Conservation (phyloP, 495 filamentous ascomycete genomes). For the Thermochaetoides thermophila region DNA sequence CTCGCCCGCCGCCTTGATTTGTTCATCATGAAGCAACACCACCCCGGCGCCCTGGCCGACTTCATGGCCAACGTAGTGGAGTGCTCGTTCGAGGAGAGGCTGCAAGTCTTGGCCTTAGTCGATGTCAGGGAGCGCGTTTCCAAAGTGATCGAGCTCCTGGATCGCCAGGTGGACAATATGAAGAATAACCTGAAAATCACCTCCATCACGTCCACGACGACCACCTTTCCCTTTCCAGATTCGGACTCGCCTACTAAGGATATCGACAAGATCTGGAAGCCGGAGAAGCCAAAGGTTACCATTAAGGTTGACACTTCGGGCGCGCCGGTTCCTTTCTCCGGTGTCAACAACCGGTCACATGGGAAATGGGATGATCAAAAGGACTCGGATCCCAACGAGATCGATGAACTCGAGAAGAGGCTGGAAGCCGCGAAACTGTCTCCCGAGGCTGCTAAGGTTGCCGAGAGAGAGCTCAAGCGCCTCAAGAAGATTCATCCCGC, state of each 20-base stretch:
- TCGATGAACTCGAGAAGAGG: conserved; percentile 83
- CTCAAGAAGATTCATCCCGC: conserved; percentile 89
- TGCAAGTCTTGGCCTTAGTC: conserved; percentile 63
- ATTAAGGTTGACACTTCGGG: conserved; percentile 13
- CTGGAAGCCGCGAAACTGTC: conserved; percentile 64
- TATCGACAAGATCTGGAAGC: conserved; percentile 21
- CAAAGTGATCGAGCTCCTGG: conserved; percentile 65
- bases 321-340: conserved; percentile 28
- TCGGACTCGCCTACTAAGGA: conserved; percentile 31
- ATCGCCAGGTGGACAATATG: conserved; percentile 60
- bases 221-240: conserved; percentile 36
- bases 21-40: conserved; percentile 67
- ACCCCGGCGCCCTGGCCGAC: conserved; percentile 83
- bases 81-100: conserved; percentile 71
- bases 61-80: conserved; percentile 90
- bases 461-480: conserved; percentile 74
- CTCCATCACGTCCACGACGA: conserved; percentile 45
- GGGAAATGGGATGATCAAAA: conserved; percentile 31
- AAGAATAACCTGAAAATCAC: conserved; percentile 73
- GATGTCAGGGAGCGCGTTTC: conserved; percentile 64
- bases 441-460: conserved; percentile 61
- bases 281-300: conserved; percentile 13
- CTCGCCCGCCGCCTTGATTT: conserved; percentile 71
- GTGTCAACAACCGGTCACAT: conserved; percentile 22
- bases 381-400: conserved; percentile 62